Conservation (phyloP, 345 rosid genomes). For the Mangifera indica region DNA sequence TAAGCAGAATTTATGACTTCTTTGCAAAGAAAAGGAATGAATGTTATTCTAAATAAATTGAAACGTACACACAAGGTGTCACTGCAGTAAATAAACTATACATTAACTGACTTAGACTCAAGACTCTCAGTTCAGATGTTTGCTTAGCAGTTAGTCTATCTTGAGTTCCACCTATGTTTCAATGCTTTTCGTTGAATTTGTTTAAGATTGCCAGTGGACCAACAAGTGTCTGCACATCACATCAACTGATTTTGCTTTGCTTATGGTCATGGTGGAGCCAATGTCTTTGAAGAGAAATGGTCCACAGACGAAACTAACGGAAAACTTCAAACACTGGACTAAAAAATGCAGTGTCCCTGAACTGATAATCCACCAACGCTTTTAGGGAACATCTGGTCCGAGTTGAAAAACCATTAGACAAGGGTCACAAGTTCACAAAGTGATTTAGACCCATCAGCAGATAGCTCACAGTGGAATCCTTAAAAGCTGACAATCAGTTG, state of each 20-base stretch:
- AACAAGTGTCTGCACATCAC: constrained; percentile 15
- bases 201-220: constrained; percentile 3
- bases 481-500: constrained; percentile 1
- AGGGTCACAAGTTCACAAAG: constrained; percentile 20
- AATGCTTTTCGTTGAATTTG: background rate
- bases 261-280: constrained; percentile 24
- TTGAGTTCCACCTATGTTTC: background rate
- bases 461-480: constrained; percentile 3
- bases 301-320: constrained; percentile 18
- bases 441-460: constrained; percentile 20
- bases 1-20: background rate
- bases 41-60: background rate
- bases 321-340: constrained; percentile 22
- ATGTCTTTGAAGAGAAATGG: constrained; percentile 8
- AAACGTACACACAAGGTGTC: background rate
- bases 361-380: constrained; percentile 20
- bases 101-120: background rate
- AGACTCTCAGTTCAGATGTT: background rate
- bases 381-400: constrained; percentile 31
- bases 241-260: constrained; percentile 18
- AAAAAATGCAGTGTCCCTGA: constrained; percentile 15
- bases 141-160: background rate
- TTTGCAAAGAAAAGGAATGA: background rate
- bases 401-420: no score
- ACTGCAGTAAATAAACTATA: background rate